phyloP scores from a whole-genome alignment of 495 filamentous ascomycete species.

The Melanomma pulvis-pyrius region DNA sequence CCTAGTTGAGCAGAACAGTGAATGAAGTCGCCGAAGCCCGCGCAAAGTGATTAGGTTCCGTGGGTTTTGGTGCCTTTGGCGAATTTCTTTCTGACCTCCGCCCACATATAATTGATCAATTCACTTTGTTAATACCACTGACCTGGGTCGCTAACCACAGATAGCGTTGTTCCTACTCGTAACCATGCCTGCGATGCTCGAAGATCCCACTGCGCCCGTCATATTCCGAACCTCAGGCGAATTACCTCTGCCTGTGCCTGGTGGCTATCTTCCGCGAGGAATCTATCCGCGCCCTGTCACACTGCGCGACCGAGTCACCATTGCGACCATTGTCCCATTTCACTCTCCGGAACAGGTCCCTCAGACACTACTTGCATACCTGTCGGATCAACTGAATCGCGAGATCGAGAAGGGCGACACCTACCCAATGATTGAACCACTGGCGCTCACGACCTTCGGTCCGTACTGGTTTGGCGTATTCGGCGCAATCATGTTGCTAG shows the following conservation, averaged over 20 bases:
- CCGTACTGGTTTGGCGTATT: constrained; percentile 97
- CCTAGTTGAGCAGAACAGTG: neutral
- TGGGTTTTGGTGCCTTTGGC: neutral
- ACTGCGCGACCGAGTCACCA: constrained; percentile 83
- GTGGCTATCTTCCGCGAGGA: constrained; percentile 64
- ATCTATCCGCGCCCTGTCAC: constrained; percentile 83
- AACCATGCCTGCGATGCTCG: constrained; percentile 84
- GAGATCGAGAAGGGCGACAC: constrained; percentile 97
- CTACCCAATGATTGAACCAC: constrained; percentile 85
- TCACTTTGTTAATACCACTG: neutral
- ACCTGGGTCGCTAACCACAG: constrained; percentile 4
- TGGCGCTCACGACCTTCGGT: constrained; percentile 75
- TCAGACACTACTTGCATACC: constrained; percentile 71
- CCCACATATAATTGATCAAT: neutral
- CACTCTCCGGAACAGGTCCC: constrained; percentile 74
- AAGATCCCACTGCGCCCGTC: constrained; percentile 68
- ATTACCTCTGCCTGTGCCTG: constrained; percentile 64
- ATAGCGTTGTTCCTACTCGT: neutral
- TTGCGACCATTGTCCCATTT: constrained; percentile 89
- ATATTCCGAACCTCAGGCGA: constrained; percentile 66
- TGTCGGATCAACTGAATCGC: constrained; percentile 83
- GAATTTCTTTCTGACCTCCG: neutral
- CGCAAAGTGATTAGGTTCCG: neutral
- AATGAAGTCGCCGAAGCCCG: neutral
- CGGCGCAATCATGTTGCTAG: constrained; percentile 88